Base-by-base conservation (phyloP, 139 green algal genomes). In the Chlamydomonas incerta region DNA sequence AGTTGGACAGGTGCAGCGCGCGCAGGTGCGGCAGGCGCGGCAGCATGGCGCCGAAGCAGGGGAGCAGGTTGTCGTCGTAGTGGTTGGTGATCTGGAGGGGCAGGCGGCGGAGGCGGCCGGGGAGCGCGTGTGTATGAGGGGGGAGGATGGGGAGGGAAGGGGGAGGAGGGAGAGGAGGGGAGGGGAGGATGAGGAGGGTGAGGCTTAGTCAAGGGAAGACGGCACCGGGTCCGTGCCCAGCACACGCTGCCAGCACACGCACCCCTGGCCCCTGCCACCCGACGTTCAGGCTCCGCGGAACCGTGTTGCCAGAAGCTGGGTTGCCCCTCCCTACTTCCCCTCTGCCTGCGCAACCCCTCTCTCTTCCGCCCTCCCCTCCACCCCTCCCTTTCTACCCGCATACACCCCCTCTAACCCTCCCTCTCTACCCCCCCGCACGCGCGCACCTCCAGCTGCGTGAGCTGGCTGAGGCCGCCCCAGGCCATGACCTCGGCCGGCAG, bases 41-140 rank as follows among this genome's bases (percentile, higher is more conserved):
- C 29, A 86, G 80, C 55, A 86, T 35, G 3, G 68, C 20, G 34
- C 20, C 34, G 52, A 86, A 79, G 80, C 80, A 86, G 52, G 52
- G 68, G 34, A 86, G 68, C 80, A 86, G 80, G 68, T 79, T 71
- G 24, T 86, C 80, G 52, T 86, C 80, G 52, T 80, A 86, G 68
- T 86, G 80, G 68, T 86, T 79, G 55, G 80, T 86, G 57, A 86
- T 86, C 80, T 85, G 66, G n/a, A n/a, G n/a, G n/a, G n/a, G n/a
- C n/a, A n/a, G n/a, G 20, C 23, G 47, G 55, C 3, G 17, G 55
- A 10, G 20, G 41, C 28, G 62, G 35, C 35, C 3, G 33, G 23
- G 18, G 57, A n/a, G 73, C 18, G 73, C 13, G 33, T 9, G 26
- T 55, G 73, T 50, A 50, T 13, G 41, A 50, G 41, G 6, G 41